Conservation (phyloP, 129 eudicot genomes). For the Lonicera japonica region DNA sequence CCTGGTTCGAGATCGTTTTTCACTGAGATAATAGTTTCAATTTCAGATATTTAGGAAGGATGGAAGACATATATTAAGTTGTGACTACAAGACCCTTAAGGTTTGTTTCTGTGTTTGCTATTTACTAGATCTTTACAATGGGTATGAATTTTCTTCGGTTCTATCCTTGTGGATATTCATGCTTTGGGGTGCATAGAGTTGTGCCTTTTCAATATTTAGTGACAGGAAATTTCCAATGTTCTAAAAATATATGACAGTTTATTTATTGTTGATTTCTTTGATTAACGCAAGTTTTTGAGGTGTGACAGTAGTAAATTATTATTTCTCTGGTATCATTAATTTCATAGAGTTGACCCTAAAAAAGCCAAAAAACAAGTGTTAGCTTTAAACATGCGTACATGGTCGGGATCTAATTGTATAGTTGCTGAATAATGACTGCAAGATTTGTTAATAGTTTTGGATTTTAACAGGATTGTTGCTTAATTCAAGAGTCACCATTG, state of each 20-base stretch:
- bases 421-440: too few species aligned
- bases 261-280: neutral
- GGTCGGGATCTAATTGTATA: too few species aligned
- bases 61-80: conserved; percentile 89
- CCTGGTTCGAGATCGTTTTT: conserved; percentile 98
- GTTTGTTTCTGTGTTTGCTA: conserved; percentile 30
- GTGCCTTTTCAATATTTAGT: neutral
- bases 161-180: neutral
- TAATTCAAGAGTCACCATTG: too few species aligned
- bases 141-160: neutral
- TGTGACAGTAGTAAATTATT: neutral
- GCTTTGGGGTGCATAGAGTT: conserved; percentile 3
- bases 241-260: neutral
- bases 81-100: conserved; percentile 99
- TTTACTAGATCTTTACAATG: neutral
- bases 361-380: too few species aligned
- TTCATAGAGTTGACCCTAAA: neutral
- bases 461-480: too few species aligned
- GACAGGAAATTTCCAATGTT: too few species aligned
- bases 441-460: too few species aligned
- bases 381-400: neutral
- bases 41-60: conserved; percentile 92
- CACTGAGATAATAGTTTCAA: conserved; percentile 95
- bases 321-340: neutral
- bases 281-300: too few species aligned